Conservation (phyloP, 2,329 filamentous ascomycete species). For the Calonectria henricotiae region DNA sequence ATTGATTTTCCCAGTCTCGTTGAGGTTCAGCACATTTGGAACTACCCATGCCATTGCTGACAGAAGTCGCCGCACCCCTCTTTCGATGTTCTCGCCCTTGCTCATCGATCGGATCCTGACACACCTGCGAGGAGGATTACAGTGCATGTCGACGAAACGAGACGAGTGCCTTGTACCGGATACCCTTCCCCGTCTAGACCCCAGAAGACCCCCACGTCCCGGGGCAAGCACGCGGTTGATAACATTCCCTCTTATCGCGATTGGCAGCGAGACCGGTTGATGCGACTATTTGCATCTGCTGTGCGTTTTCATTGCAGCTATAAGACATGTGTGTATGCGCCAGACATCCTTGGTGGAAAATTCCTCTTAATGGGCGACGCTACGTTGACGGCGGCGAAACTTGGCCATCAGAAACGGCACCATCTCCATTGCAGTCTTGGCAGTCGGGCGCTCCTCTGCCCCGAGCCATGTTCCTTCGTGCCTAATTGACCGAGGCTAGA, state of each 20-base stretch:
- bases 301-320: constrained; percentile 20
- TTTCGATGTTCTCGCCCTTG: constrained; percentile 23
- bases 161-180: constrained; percentile 34
- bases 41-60: constrained; percentile 19
- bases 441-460: constrained; percentile 19
- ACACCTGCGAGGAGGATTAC: constrained; percentile 25
- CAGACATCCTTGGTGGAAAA: background rate
- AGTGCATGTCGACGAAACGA: constrained; percentile 28
- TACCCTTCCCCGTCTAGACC: constrained; percentile 36
- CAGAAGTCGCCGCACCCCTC: constrained; percentile 11
- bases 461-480: constrained; percentile 11
- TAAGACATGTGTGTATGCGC: constrained; percentile 7
- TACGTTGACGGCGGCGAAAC: constrained; percentile 15
- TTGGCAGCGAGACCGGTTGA: constrained; percentile 1
- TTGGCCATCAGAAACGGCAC: constrained; percentile 22
- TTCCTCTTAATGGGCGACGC: background rate
- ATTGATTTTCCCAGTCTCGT: constrained; percentile 10
- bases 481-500: constrained; percentile 39
- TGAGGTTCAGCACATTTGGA: constrained; percentile 27
- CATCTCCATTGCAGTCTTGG: constrained; percentile 14
- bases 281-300: constrained; percentile 5
- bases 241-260: constrained; percentile 21
- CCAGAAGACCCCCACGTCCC: constrained; percentile 34
- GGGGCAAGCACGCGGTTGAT: constrained; percentile 9
- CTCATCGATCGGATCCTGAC: constrained; percentile 35